Base-by-base conservation (phyloP, 2,329 filamentous ascomycete genomes). In the Ascosphaera apis region DNA sequence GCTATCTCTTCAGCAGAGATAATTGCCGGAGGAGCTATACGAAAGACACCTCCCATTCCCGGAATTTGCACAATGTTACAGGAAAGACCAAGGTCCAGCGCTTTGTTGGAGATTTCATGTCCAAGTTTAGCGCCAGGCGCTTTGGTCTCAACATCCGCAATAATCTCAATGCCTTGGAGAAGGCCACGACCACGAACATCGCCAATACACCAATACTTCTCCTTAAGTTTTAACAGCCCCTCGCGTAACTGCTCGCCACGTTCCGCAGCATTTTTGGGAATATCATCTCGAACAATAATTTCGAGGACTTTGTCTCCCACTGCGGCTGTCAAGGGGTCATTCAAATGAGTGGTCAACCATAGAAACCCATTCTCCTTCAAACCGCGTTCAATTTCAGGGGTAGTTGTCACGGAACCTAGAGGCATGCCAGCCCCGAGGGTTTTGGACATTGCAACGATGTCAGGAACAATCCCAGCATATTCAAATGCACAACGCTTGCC, bases 251-350 rank as follows among this genome's bases (percentile, higher is more conserved):
- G 47, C 2, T 50, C 40, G 1, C 68, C 67, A 4, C 60, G 52
- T 18, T 49, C 45, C 4, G 52, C 47, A 3, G 67, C 60, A 2
- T 57, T 54, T 39, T 52, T 49, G 13, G 66, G 60, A 7, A 75
- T 51, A 15, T 58, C 51, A 40, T 74, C 69, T 1, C 68, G 55
- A 15, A 65, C 54, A 1, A 75, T 65, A 9, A 73, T 67, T 39
- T 74, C 67, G 1, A 75, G 56, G 2, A 73, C 69, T 44, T 72
- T 72, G 41, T 65, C 56, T 1, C 68, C 69, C 1, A 74, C 67
- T 0, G 68, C 65, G 0, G 67, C 67, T 0, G 69, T 62, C 1
- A 74, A 50, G 0, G 69, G 68, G 41, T 75, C 70, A 42, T 75
- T 72, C 34, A 72, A 51, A 42, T 74, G 71, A 0, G 70, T 75